Conservation (phyloP, 2,329 filamentous ascomycete species). For the Paraconiothyrium sp. region DNA sequence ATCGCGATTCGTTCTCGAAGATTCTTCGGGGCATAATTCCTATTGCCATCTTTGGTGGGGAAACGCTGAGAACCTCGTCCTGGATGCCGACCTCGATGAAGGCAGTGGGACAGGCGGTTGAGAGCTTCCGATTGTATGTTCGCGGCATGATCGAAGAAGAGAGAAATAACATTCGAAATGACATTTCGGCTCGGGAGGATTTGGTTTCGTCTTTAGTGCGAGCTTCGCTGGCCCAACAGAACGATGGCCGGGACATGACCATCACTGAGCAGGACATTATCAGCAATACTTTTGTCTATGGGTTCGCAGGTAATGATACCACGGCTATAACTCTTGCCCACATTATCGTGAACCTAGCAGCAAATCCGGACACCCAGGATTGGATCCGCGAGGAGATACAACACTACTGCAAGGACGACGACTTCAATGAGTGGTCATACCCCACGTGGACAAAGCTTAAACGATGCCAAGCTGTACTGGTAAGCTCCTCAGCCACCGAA, state of each 20-base stretch:
- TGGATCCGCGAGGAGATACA: conserved; percentile 57
- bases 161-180: background rate
- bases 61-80: conserved; percentile 19
- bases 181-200: background rate
- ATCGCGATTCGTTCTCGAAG: conserved; percentile 20
- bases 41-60: conserved; percentile 24
- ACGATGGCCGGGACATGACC: conserved; percentile 47
- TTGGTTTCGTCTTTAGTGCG: conserved; percentile 21
- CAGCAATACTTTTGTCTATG: conserved; percentile 61
- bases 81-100: conserved; percentile 24
- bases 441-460: conserved; percentile 54
- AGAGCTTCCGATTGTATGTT: conserved; percentile 21
- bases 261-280: conserved; percentile 26
- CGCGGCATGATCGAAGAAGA: conserved; percentile 20
- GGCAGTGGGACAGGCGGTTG: conserved; percentile 18
- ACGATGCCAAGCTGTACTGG: conserved; percentile 55
- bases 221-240: conserved; percentile 32
- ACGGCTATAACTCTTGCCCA: conserved; percentile 56
- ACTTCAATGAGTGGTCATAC: conserved; percentile 44
- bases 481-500: conserved; percentile 43
- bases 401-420: conserved; percentile 20
- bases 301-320: conserved; percentile 63
- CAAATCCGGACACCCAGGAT: conserved; percentile 56
- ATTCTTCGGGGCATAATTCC: conserved; percentile 23
- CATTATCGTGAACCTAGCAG: conserved; percentile 55